Conservation (phyloP, 228 moss, liverwort and hornwort species). For the Sphagnum fallax region DNA sequence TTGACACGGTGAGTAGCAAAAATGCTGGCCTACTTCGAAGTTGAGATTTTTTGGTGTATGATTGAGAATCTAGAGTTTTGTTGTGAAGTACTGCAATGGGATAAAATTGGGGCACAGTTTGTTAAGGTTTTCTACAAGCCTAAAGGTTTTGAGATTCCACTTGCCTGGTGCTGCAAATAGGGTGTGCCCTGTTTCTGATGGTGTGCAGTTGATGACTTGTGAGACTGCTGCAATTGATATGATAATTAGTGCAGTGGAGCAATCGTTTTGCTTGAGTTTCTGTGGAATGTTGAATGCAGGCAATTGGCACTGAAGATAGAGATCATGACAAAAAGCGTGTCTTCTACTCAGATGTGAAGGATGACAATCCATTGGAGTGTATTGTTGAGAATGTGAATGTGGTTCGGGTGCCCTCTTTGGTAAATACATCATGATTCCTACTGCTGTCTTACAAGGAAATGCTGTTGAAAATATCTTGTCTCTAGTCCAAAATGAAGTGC, state of each 20-base stretch:
- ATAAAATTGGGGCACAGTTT: no score
- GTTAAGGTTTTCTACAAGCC: no score
- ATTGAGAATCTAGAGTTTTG: not conserved
- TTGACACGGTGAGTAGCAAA: slow-evolving; percentile 59
- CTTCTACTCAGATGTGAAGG: slow-evolving; percentile 62
- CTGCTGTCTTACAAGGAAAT: not conserved
- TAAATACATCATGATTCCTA: slow-evolving; percentile 3
- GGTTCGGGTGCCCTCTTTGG: slow-evolving; percentile 53
- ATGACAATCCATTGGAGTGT: slow-evolving; percentile 75
- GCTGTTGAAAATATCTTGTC: not conserved
- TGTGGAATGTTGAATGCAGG: slow-evolving; percentile 26
- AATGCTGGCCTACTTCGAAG: not conserved
- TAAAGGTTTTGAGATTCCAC: no score
- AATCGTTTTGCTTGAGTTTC: no score
- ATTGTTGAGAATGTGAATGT: slow-evolving; percentile 60
- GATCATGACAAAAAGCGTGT: slow-evolving; percentile 57
- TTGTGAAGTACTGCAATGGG: no score
- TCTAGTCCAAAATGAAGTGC: not conserved
- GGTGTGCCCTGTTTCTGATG: no score
- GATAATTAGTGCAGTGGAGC: no score
- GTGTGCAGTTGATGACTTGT: no score
- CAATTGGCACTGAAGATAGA: slow-evolving; percentile 47
- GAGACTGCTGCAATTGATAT: no score
- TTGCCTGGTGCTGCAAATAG: no score
- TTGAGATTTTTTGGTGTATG: not conserved